phyloP scores from a whole-genome alignment of 257 asterid species.

The Petunia axillaris region DNA sequence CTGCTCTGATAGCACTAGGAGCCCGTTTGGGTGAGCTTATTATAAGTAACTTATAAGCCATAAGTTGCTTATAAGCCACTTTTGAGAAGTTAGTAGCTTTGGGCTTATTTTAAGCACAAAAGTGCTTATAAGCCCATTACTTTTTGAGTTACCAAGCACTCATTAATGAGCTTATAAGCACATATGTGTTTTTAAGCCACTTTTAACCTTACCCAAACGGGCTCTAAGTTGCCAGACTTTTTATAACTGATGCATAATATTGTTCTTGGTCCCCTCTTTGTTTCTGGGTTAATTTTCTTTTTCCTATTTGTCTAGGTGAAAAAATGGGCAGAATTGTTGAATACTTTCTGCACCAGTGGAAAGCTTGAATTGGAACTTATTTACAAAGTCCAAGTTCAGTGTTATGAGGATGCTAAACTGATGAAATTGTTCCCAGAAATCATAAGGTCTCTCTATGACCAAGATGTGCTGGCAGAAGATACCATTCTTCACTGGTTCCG shows the following conservation, averaged over 20 bases:
- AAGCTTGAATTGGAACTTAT: constrained; percentile 92
- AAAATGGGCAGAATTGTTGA: constrained; percentile 82
- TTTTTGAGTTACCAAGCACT: no score
- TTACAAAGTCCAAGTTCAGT: constrained; percentile 92
- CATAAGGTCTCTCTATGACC: constrained; percentile 86
- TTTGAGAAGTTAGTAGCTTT: no score
- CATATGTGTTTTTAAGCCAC: no score
- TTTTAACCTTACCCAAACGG: no score
- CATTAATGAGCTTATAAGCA: no score
- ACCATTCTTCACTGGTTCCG: constrained; percentile 96
- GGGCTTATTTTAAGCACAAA: no score
- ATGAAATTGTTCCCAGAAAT: constrained; percentile 96
- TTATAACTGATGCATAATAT: neutral
- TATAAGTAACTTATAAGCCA: no score
- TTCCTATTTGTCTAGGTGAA: constrained; percentile 58
- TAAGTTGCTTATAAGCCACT: no score
- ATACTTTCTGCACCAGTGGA: constrained; percentile 82
- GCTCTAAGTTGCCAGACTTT: neutral
- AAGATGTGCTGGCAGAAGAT: constrained; percentile 96
- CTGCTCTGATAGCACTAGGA: neutral
- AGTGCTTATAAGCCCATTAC: no score
- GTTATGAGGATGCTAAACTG: constrained; percentile 96
- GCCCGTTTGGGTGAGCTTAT: no score
- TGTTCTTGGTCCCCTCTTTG: neutral
- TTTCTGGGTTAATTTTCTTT: neutral